These are phyloP conservation scores for Nothophoma quercina DNA, from an alignment of 2,329 filamentous ascomycete genomes.

Conservation along the genomic window DNA sequence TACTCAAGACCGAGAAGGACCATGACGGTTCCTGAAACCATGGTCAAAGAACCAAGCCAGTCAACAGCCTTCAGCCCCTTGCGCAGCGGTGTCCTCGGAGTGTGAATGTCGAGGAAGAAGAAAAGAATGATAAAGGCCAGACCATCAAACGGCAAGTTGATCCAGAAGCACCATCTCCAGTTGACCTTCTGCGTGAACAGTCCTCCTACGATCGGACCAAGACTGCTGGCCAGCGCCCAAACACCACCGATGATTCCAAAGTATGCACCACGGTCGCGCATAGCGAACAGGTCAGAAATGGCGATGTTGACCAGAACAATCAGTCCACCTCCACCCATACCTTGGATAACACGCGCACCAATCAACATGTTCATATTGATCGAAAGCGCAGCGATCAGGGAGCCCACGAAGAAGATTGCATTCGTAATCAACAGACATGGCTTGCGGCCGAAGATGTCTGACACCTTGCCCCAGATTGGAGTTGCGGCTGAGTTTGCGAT, in stretches of 20 bases:
- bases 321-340: conserved; percentile 69
- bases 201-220: conserved; percentile 74
- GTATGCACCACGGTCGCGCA: conserved; percentile 66
- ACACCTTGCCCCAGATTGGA: conserved; percentile 69
- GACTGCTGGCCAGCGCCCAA: conserved; percentile 69
- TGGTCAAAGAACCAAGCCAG: conserved; percentile 69
- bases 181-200: conserved; percentile 68
- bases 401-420: conserved; percentile 68
- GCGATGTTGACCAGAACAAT: conserved; percentile 70
- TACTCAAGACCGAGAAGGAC: conserved; percentile 86
- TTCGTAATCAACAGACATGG: conserved; percentile 67
- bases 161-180: conserved; percentile 66
- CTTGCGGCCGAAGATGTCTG: conserved; percentile 73
- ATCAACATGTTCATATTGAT: conserved; percentile 69
- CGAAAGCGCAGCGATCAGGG: conserved; percentile 66
- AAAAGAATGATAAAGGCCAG: conserved; percentile 63
- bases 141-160: conserved; percentile 71
- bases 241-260: conserved; percentile 72
- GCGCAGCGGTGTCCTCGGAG: conserved; percentile 68
- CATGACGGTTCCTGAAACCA: conserved; percentile 84
- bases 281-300: conserved; percentile 69
- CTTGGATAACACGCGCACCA: conserved; percentile 67
- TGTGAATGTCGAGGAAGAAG: conserved; percentile 72
- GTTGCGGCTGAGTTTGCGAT: conserved; percentile 60
- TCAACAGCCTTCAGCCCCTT: conserved; percentile 71